phyloP scores from a whole-genome alignment of 2,329 filamentous ascomycete genomes.

The Arthroderma sp. region DNA sequence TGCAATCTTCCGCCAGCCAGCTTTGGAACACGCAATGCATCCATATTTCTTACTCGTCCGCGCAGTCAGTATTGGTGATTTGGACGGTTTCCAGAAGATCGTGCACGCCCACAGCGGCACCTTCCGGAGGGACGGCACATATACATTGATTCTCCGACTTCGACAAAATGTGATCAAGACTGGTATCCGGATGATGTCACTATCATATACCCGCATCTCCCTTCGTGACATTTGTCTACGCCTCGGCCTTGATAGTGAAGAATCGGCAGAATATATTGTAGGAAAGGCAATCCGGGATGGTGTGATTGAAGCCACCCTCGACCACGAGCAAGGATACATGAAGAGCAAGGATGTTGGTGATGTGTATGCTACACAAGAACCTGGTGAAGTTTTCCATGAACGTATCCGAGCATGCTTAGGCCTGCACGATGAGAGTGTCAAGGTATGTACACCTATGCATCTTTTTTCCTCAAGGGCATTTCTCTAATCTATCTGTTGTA shows the following conservation, averaged over 20 bases:
- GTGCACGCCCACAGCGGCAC: slow-evolving; percentile 69
- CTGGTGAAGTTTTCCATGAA: slow-evolving; percentile 93
- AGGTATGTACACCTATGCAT: slow-evolving; percentile 44
- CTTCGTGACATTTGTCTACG: slow-evolving; percentile 95
- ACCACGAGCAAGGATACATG: slow-evolving; percentile 93
- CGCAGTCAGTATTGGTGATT: slow-evolving; percentile 88
- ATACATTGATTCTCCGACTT: slow-evolving; percentile 85
- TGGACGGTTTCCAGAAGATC: slow-evolving; percentile 81
- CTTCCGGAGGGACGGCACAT: slow-evolving; percentile 88
- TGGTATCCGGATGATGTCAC: slow-evolving; percentile 95
- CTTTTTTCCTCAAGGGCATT: neutral
- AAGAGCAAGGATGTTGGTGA: slow-evolving; percentile 96
- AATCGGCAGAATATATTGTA: slow-evolving; percentile 97
- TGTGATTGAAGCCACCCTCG: slow-evolving; percentile 87
- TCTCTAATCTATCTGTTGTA: slow-evolving; percentile 28
- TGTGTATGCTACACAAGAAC: slow-evolving; percentile 89
- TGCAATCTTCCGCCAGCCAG: slow-evolving; percentile 79
- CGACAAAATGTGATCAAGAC: slow-evolving; percentile 99
- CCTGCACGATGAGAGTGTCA: slow-evolving; percentile 94
- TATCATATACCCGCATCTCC: slow-evolving; percentile 95
- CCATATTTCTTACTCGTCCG: slow-evolving; percentile 92
- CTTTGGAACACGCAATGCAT: slow-evolving; percentile 72
- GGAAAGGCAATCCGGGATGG: slow-evolving; percentile 96
- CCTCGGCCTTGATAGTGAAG: slow-evolving; percentile 82
- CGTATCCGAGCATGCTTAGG: slow-evolving; percentile 83